Evolutionary conservation across 345 rosid genomes (phyloP).

Genomic region (Melaleuca alternifolia): DNA sequence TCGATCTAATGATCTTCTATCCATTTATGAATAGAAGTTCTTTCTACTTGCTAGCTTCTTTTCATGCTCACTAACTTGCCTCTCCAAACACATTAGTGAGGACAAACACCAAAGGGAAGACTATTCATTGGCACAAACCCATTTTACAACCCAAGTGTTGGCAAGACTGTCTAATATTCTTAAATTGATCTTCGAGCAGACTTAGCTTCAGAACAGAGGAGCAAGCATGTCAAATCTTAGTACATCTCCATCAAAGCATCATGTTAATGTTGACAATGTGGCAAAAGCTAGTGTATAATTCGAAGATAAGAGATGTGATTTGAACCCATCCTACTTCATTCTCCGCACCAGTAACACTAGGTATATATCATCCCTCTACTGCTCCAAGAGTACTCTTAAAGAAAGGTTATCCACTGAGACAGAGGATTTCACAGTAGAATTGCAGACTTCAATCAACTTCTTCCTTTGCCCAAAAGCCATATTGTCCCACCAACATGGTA

Average conservation of each 20-base stretch:
- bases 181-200: background rate
- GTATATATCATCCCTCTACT: background rate
- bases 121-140: background rate
- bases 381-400: background rate
- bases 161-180: background rate
- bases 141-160: background rate
- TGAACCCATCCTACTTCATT: background rate
- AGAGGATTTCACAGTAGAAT: background rate
- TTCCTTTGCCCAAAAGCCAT: background rate
- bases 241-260: background rate
- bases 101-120: background rate
- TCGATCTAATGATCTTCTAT: background rate
- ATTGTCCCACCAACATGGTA: background rate
- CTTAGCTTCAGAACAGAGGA: background rate
- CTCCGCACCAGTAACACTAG: background rate
- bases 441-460: background rate
- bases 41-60: background rate
- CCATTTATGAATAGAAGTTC: background rate
- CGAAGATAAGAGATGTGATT: background rate
- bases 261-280: background rate
- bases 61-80: background rate
- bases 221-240: background rate
- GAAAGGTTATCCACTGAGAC: background rate
- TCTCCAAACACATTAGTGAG: background rate
- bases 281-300: background rate